Evolutionary conservation across 495 filamentous ascomycete genomes (phyloP).

Genomic region (Penicillium egyptiacum): DNA sequence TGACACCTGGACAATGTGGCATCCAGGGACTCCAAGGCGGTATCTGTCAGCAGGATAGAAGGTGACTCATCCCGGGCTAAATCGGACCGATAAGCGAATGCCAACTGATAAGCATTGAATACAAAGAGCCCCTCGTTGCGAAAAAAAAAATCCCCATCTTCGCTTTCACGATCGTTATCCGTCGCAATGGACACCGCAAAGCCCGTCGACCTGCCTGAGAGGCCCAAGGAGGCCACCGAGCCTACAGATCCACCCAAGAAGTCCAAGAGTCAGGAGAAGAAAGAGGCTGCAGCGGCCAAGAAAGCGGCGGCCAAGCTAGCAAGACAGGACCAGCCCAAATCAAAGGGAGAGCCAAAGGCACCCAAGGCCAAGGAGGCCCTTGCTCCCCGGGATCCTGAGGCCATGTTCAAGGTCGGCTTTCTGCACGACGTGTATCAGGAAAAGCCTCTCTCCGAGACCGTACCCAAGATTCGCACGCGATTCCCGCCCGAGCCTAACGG

Average conservation of each 20-base stretch:
- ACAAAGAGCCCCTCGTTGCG: slow-evolving; percentile 23
- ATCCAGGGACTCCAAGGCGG: neutral
- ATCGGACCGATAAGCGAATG: slow-evolving; percentile 37
- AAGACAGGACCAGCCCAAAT: slow-evolving; percentile 23
- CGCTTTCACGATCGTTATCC: slow-evolving; percentile 9
- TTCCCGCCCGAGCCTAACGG: slow-evolving; percentile 89
- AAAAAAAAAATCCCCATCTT: slow-evolving; percentile 28
- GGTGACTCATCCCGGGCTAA: slow-evolving; percentile 35
- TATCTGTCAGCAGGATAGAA: neutral
- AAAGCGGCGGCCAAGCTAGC: slow-evolving; percentile 53
- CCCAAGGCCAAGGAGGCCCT: slow-evolving; percentile 39
- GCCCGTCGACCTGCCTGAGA: slow-evolving; percentile 32
- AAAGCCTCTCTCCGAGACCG: slow-evolving; percentile 57
- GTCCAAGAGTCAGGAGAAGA: slow-evolving; percentile 61
- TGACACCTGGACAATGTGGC: neutral
- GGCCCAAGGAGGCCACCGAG: slow-evolving; percentile 30
- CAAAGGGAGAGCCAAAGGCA: slow-evolving; percentile 35
- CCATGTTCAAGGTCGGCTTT: slow-evolving; percentile 85
- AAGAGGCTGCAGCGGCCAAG: slow-evolving; percentile 58
- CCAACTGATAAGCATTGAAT: slow-evolving; percentile 33
- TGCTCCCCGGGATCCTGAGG: slow-evolving; percentile 56
- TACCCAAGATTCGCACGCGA: slow-evolving; percentile 60
- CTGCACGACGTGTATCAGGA: slow-evolving; percentile 77
- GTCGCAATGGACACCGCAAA: slow-evolving; percentile 31
- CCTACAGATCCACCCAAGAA: slow-evolving; percentile 17